Evolutionary conservation across 2,329 filamentous ascomycete genomes (phyloP).

Genomic region (Penicillium sclerotiorum): DNA sequence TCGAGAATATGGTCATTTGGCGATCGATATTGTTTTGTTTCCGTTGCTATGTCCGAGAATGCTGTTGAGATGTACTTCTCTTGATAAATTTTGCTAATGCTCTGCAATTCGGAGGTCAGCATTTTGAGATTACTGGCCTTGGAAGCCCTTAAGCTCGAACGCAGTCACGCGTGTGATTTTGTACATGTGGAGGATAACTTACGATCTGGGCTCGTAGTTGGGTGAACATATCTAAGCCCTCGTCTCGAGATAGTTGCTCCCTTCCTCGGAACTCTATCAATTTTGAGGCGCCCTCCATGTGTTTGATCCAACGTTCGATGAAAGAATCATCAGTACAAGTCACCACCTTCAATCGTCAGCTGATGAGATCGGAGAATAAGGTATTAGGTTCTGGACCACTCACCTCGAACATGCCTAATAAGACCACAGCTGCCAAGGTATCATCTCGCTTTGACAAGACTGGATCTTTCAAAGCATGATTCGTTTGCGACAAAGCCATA

Average conservation of each 20-base stretch:
- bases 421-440: conserved; percentile 12
- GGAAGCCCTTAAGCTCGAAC: too few species aligned
- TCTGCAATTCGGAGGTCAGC: neutral
- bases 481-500: conserved; percentile 11
- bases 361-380: neutral
- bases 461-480: conserved; percentile 3
- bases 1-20: conserved; percentile 5
- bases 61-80: conserved; percentile 4
- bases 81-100: conserved; percentile 5
- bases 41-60: neutral
- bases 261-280: conserved; percentile 14
- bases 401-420: conserved; percentile 16
- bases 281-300: conserved; percentile 14
- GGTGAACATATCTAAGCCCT: conserved; percentile 10
- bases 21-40: conserved; percentile 1
- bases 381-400: neutral
- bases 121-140: too few species aligned
- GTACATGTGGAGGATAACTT: neutral
- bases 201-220: conserved; percentile 13
- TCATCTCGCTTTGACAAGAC: conserved; percentile 9
- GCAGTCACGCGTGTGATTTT: too few species aligned
- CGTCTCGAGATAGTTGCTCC: conserved; percentile 6
- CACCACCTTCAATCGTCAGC: neutral
- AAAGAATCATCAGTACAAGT: conserved; percentile 12
- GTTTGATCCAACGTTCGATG: conserved; percentile 16